Base-by-base conservation (phyloP, 106 monocot species). In the Dendrobium chrysotoxum region DNA sequence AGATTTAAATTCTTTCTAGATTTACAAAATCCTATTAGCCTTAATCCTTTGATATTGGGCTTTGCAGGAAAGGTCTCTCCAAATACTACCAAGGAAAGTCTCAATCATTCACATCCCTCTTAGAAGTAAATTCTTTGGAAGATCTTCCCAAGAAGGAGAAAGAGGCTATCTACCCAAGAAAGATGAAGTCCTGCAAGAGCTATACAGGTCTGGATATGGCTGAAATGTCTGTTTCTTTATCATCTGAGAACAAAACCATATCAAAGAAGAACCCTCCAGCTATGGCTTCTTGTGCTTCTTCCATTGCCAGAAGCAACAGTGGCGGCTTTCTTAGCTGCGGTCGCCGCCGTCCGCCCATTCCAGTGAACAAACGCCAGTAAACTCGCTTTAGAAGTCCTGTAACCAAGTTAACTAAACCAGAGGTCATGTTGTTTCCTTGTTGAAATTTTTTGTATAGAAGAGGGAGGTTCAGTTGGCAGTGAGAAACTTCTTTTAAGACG, bases 51-150 rank as follows among this genome's bases (percentile, higher is more conserved):
- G 35, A 2, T 35, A 35, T 35, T 35, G 23, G 71, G 25, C 39
- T 77, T 47, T 84, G 42, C 80, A 90, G 90, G 83, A 87, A 79
- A 75, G 90, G 90, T 50, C 81, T 90, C 1, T 90, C 90, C 0
- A 90, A 82, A n/a, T 82, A 78, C 73, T 90, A 81, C 41, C 76
- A 79, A 28, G 90, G 90, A 77, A 88, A 90, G 54, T 90, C 90
- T 15, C 90, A 90, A 50, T 87, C 87, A 5, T 90, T 79, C 67
- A 83, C 85, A 15, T 90, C 82, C 13, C 75, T 90, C 20, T 78
- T 83, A 5, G 64, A 80, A 39, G 84, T 81, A 3, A 84, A 38
- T 46, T 81, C 80, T 72, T 21, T 86, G 45, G 81, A 90, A 31
- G 90, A 90, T 38, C 86, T 90, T 15, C 81, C 86, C 5, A 90